A percentile compares a stretch with the other conserved stretches of the same genome.
Evolutionary conservation across 208 protist species (phyloP).

Genomic region (Leishmania martiniquensis): DNA sequence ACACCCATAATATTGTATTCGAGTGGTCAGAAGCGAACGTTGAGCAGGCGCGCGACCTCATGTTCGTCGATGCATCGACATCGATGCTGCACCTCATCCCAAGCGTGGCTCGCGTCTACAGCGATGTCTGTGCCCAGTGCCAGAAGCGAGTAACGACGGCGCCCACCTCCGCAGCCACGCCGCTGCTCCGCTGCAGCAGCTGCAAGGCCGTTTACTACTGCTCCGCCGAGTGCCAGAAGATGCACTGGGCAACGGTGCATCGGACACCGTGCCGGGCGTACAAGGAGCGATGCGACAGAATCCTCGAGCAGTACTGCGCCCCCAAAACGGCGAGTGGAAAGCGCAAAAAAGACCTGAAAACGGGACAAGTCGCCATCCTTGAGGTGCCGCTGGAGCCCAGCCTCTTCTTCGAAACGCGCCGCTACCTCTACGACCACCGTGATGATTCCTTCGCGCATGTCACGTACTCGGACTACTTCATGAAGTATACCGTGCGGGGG

Average conservation of each 20-base stretch:
- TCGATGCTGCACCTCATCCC: slow-evolving; percentile 74
- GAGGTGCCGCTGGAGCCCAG: slow-evolving; percentile 75
- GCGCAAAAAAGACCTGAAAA: slow-evolving; percentile 30
- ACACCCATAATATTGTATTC: slow-evolving; percentile 14
- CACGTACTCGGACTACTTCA: slow-evolving; percentile 79
- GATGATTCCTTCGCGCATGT: slow-evolving; percentile 59
- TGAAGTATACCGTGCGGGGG: slow-evolving; percentile 75
- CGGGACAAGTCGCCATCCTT: slow-evolving; percentile 44
- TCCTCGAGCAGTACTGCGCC: slow-evolving; percentile 53
- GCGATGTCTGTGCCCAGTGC: slow-evolving; percentile 61
- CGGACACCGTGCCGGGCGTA: slow-evolving; percentile 59
- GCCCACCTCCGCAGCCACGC: slow-evolving; percentile 4
- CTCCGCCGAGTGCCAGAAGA: slow-evolving; percentile 62
- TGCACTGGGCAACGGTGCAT: slow-evolving; percentile 68
- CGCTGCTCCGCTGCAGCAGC: slow-evolving; percentile 71
- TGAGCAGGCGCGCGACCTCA: slow-evolving; percentile 70
- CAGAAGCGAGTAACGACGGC: slow-evolving; percentile 18
- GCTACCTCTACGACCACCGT: slow-evolving; percentile 77
- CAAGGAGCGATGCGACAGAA: slow-evolving; percentile 49
- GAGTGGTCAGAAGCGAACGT: slow-evolving; percentile 49
- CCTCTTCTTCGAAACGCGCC: slow-evolving; percentile 72
- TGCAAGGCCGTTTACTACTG: slow-evolving; percentile 89
- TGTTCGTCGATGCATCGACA: slow-evolving; percentile 86
- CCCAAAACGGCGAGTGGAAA: slow-evolving; percentile 32
- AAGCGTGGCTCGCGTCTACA: slow-evolving; percentile 53